phyloP scores from a whole-genome alignment of 2,329 filamentous ascomycete genomes.

The Pestalotiopsis sp. region DNA sequence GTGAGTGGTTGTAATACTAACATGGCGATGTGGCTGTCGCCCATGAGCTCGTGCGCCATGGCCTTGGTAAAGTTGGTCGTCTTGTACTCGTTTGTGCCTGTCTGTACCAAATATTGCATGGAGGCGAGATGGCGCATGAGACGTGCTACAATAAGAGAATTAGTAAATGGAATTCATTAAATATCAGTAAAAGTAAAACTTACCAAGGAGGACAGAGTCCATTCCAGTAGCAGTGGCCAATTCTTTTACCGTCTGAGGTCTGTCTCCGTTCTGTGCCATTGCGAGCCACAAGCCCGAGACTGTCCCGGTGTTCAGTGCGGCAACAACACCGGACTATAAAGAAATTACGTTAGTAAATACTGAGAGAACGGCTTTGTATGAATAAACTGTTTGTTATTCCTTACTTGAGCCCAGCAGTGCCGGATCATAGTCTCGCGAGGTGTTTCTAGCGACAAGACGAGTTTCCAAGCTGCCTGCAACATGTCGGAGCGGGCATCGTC shows the following conservation, averaged over 20 bases:
- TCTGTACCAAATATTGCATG: conserved; percentile 36
- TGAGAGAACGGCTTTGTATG: background rate
- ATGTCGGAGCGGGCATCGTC: conserved; percentile 31
- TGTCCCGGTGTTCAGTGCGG: conserved; percentile 1
- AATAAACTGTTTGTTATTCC: background rate
- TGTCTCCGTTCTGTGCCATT: conserved; percentile 33
- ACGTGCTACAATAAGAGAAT: conserved; percentile 19
- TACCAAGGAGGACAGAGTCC: conserved; percentile 30
- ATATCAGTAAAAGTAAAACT: background rate
- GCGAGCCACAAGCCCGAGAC: conserved; percentile 35
- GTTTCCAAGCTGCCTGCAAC: conserved; percentile 34
- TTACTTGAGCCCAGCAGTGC: conserved; percentile 45
- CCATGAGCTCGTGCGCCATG: conserved; percentile 25
- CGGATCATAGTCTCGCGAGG: conserved; percentile 51
- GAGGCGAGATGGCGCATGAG: conserved; percentile 37
- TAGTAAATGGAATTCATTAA: background rate
- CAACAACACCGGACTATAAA: conserved; percentile 2
- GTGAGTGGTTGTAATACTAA: conserved; percentile 17
- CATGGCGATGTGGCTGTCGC: conserved; percentile 30
- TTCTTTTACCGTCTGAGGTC: conserved; percentile 32
- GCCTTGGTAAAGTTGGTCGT: conserved; percentile 34
- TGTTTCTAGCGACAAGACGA: conserved; percentile 42
- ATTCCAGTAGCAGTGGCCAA: conserved; percentile 32
- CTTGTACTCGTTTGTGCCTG: conserved; percentile 33
- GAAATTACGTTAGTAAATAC: conserved; percentile 6